Evolutionary conservation across 345 rosid genomes (phyloP).

Genomic region (Populus simonii): DNA sequence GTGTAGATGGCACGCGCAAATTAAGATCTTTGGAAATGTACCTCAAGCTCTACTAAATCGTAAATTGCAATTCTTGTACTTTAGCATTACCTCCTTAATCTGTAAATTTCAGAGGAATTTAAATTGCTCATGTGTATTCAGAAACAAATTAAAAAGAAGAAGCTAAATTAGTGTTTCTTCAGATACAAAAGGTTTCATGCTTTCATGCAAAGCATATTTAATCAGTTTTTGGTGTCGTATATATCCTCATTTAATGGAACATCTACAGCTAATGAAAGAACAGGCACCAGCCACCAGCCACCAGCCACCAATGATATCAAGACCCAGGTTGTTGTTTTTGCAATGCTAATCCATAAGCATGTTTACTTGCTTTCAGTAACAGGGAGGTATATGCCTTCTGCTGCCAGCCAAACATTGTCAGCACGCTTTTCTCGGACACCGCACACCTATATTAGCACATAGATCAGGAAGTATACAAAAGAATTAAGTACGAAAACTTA

Average conservation of each 20-base stretch:
- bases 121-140: not conserved
- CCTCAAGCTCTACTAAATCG: too few species aligned
- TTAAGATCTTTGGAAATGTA: too few species aligned
- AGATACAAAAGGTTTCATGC: conserved; percentile 7
- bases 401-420: conserved; percentile 91
- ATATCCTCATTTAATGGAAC: conserved; percentile 3
- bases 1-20: too few species aligned
- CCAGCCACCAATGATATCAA: conserved; percentile 33
- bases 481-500: not conserved
- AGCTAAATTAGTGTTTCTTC: not conserved
- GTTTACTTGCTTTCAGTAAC: conserved; percentile 53
- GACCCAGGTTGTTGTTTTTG: conserved; percentile 38
- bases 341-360: not conserved
- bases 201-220: not conserved
- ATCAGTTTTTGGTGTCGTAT: not conserved
- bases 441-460: conserved; percentile 55
- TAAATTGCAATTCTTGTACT: not conserved
- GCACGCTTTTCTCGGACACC: conserved; percentile 79
- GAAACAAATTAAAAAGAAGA: not conserved
- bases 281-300: conserved; percentile 38
- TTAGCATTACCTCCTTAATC: not conserved
- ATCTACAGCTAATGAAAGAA: conserved; percentile 17
- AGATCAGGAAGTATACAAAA: conserved; percentile 3
- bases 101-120: not conserved
- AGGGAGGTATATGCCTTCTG: conserved; percentile 95